Evolutionary conservation across 345 rosid genomes (phyloP), one percentile per base, ranked within the genome.

Genomic region (Noccaea bulbosa): DNA sequence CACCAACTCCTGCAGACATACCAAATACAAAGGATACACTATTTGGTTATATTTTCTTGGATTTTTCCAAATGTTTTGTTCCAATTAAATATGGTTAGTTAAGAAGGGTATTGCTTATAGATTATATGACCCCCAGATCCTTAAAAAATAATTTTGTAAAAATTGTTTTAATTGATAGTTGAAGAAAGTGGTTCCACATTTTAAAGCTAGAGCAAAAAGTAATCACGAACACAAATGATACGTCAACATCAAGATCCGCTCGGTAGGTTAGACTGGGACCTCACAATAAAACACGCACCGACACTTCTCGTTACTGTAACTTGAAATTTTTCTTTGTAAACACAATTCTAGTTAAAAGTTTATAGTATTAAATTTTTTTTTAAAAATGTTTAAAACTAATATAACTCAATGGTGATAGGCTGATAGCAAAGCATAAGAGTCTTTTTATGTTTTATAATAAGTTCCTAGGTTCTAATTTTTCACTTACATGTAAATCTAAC

Each of bases 271-370:
- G 46, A 39, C 2, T 62, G 60, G 65, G 70, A 76, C 75, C 74
- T 69, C 72, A 59, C 65, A 56, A 70, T 73, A 35, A 77, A 77
- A 60, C 63, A 77, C 78, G 79, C 88, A 88, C 94, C 95, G 95
- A 88, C 95, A 86, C 68, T 77, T 41, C 68, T 69, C 27, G 22
- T 14, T 22, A 39, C 59, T 71, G 45, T 64, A 46, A 67, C 52
- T 57, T 24, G 57, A 44, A 16, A 41, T 64, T 55, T 17, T 4
- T 63, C 46, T 47, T 27, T 41, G 2, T 43, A 30, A 16, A 55
- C 39, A 17, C 20, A 15, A 1, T n/a, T 53, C 51, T n/a, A n/a
- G n/a, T n/a, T n/a, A n/a, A n/a, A n/a, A n/a, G n/a, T n/a, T n/a
- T n/a, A n/a, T n/a, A n/a, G n/a, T n/a, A n/a, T n/a, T n/a, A n/a